Evolutionary conservation across 2,329 filamentous ascomycete species (phyloP).

Genomic region (Colletotrichum sp.): DNA sequence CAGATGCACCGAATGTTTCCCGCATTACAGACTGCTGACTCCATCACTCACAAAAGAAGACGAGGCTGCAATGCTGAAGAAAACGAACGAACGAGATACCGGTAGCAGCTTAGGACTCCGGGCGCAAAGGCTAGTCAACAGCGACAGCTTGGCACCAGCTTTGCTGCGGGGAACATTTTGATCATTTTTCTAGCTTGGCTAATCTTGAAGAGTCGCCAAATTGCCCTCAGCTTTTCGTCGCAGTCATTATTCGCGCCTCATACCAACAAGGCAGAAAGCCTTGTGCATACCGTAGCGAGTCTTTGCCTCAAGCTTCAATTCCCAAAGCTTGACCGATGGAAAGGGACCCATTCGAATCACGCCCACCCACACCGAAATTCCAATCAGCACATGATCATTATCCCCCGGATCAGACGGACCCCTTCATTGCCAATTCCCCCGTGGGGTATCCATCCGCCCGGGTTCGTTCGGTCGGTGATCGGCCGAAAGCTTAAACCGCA

Average conservation of each 20-base stretch:
- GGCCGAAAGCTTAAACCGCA: background rate
- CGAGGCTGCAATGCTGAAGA: background rate
- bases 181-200: background rate
- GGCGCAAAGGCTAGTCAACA: no score
- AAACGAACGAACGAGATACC: background rate
- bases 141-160: no score
- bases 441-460: background rate
- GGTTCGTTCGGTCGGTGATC: background rate
- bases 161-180: background rate
- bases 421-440: background rate
- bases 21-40: background rate
- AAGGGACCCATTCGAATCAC: no score
- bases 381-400: background rate
- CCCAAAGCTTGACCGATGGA: background rate
- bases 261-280: background rate
- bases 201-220: background rate
- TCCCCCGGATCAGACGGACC: background rate
- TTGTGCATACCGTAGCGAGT: no score
- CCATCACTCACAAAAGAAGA: background rate
- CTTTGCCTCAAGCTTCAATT: background rate
- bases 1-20: background rate
- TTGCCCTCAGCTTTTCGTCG: background rate
- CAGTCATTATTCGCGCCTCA: accelerated
- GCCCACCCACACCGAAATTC: background rate
- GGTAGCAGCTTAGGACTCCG: background rate